Evolutionary conservation across 2,329 filamentous ascomycete species (phyloP).

Genomic region (Cladosporium cucumerinum): DNA sequence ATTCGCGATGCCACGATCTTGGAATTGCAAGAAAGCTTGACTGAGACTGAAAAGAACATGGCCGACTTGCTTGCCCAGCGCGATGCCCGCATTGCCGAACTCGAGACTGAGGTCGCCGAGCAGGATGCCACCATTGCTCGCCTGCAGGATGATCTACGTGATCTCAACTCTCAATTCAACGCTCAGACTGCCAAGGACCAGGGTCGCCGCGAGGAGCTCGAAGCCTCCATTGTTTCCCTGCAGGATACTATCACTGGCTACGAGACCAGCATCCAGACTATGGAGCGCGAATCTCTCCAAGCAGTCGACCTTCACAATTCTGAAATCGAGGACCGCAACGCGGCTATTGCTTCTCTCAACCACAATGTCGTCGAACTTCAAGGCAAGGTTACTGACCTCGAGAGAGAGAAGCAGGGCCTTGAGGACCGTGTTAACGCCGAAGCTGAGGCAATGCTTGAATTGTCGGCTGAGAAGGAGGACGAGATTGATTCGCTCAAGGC

Average conservation of each 20-base stretch:
- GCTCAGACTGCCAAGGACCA: conserved; percentile 20
- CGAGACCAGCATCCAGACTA: conserved; percentile 25
- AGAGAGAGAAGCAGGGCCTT: conserved; percentile 30
- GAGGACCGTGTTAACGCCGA: conserved; percentile 36
- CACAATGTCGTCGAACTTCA: conserved; percentile 23
- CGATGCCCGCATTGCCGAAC: conserved; percentile 30
- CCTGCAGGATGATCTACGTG: conserved; percentile 27
- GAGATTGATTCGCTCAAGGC: conserved; percentile 32
- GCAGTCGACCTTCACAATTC: conserved; percentile 29
- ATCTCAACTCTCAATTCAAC: conserved; percentile 23
- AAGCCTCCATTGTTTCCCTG: conserved; percentile 28
- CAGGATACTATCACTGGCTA: conserved; percentile 25
- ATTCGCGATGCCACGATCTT: conserved; percentile 35
- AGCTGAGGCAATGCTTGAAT: conserved; percentile 35
- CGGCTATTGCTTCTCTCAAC: conserved; percentile 33
- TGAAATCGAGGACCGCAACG: conserved; percentile 34
- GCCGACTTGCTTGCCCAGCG: conserved; percentile 27
- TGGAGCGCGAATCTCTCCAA: conserved; percentile 27
- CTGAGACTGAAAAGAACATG: conserved; percentile 32
- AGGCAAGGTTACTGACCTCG: conserved; percentile 25
- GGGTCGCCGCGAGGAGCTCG: conserved; percentile 26
- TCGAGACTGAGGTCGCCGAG: conserved; percentile 27
- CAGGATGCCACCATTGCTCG: conserved; percentile 28
- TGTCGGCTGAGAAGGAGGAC: conserved; percentile 33
- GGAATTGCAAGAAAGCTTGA: conserved; percentile 37